phyloP scores from a whole-genome alignment of 257 asterid species.

The Paulownia fortunei region DNA sequence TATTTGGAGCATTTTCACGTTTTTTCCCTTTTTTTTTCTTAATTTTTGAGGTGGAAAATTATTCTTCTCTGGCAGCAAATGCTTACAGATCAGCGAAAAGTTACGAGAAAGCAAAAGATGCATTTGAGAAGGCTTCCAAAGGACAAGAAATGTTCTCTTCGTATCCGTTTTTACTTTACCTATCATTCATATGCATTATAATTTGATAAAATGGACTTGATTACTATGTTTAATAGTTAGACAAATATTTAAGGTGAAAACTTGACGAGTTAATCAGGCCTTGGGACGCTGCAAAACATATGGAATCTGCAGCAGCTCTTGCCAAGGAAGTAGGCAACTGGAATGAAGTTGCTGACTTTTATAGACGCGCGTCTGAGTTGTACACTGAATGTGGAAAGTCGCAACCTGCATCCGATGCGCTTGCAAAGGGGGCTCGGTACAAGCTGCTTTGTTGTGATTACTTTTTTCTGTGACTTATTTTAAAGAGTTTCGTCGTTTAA shows the following conservation, averaged over 20 bases:
- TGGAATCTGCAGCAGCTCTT: slow-evolving; percentile 92
- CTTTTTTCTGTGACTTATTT: not conserved
- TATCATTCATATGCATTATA: no score
- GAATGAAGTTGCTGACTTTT: slow-evolving; percentile 90
- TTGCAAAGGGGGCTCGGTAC: slow-evolving; percentile 98
- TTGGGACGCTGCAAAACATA: slow-evolving; percentile 98
- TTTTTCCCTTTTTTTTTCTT: no score
- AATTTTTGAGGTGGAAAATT: slow-evolving; percentile 3
- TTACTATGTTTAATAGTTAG: not conserved
- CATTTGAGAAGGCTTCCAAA: slow-evolving; percentile 94
- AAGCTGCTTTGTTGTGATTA: slow-evolving; percentile 22
- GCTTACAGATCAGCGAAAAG: slow-evolving; percentile 70
- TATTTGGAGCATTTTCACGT: slow-evolving; percentile 1
- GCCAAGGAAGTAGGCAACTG: slow-evolving; percentile 85
- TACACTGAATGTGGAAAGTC: slow-evolving; percentile 89
- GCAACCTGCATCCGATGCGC: slow-evolving; percentile 98
- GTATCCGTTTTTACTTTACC: slow-evolving; percentile 73
- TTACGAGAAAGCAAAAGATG: slow-evolving; percentile 81
- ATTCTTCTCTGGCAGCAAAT: slow-evolving; percentile 56
- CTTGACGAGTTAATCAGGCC: slow-evolving; percentile 74
- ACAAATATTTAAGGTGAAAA: slow-evolving; percentile 23
- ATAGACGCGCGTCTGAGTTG: slow-evolving; percentile 83
- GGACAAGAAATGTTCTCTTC: slow-evolving; percentile 97
- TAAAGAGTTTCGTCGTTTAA: slow-evolving; percentile 15
- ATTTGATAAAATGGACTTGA: slow-evolving; percentile 1